Evolutionary conservation across 805 yeast species (phyloP), one percentile per base, ranked within the genome.

Genomic region (Ogataea neopini): DNA sequence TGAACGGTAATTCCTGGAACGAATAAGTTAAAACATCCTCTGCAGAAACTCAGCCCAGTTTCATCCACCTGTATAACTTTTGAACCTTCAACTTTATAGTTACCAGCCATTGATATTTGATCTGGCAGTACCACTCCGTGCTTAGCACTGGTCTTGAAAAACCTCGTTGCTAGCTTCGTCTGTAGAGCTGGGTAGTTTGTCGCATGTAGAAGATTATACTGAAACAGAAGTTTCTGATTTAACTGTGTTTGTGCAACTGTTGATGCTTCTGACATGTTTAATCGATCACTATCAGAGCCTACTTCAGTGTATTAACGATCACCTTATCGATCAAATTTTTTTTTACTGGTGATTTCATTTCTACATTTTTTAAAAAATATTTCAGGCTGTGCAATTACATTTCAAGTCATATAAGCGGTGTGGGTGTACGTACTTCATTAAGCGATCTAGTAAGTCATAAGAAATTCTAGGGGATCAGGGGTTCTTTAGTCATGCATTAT

Each of bases 1-100:
- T 29, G 13, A 8, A 57, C 25, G 18, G 51, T 58, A 9, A 52
- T 30, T 2, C 62, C 62, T 5, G 65, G 57, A 11, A 61, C 40
- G 7, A 58, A 40, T 4, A 59, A 11, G 3, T 34, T 45, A 15
- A 51, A 33, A 47, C 65, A 61, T 13, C 45, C 41, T 13, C 23
- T 22, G 43, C 62, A 59, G 36, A 52, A 54, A 17, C 17, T 15
- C n/a, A 37, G 35, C 6, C 57, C 58, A 4, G 40, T 11, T 10
- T 43, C 58, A 14, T 40, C 50, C 1, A 6, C n/a, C 41, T 44
- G 51, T 3, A 19, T 23, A 10, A 45, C 37, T 18, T 22, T 29
- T 14, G 35, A 23, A 19, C n/a, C 17, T 26, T 29, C 37, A 34
- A 28, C 37, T 10, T 33, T 30, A 34, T 15, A 36, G 19, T 22